Evolutionary conservation across 345 rosid genomes (phyloP).

Genomic region (Heritiera littoralis): DNA sequence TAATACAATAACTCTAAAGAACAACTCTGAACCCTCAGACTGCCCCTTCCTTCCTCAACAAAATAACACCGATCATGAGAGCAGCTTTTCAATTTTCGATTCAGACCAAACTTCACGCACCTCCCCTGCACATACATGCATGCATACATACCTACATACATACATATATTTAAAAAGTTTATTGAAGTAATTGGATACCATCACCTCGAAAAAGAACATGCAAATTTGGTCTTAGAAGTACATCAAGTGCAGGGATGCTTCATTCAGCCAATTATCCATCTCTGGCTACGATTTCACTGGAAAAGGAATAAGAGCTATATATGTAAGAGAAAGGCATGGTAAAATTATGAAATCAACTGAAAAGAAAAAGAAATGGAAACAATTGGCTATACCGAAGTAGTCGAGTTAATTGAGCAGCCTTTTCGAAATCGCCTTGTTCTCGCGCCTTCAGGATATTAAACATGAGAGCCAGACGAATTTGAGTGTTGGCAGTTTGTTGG

Average conservation of each 20-base stretch:
- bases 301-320: not conserved
- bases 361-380: too few relatives aligned
- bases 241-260: not conserved
- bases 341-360: too few relatives aligned
- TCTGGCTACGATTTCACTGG: not conserved
- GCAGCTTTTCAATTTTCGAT: too few relatives aligned
- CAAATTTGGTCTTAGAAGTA: not conserved
- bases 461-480: not conserved
- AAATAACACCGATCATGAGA: too few relatives aligned
- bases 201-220: not conserved
- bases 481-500: not conserved
- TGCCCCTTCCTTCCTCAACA: too few relatives aligned
- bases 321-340: too few relatives aligned
- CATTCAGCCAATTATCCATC: not conserved
- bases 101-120: too few relatives aligned
- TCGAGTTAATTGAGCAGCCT: not conserved
- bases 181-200: not conserved
- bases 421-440: not conserved
- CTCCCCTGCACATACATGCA: too few relatives aligned
- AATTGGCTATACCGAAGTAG: not conserved
- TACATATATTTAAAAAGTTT: too few relatives aligned
- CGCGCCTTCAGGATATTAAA: conserved; percentile 1
- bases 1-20: too few relatives aligned
- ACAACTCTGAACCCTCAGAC: too few relatives aligned
- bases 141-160: too few relatives aligned